Conservation (phyloP, 768 basidiomycete species). For the Podaxis sp. region DNA sequence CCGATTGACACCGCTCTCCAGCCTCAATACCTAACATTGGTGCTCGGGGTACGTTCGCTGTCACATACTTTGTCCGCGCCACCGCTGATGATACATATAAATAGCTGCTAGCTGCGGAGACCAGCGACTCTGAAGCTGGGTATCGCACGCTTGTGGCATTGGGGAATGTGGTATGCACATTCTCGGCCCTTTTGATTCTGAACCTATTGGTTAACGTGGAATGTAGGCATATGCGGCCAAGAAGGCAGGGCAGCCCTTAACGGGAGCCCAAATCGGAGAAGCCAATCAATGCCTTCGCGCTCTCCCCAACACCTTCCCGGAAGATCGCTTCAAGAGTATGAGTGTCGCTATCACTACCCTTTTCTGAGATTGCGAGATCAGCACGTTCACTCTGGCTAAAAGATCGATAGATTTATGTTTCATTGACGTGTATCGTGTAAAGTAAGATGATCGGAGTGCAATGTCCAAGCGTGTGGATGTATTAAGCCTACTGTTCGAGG, state of each 20-base stretch:
- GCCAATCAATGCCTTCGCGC: conserved; percentile 39
- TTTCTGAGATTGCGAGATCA: conserved; percentile 24
- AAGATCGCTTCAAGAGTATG: conserved; percentile 57
- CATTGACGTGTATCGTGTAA: neutral
- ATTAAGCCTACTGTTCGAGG: neutral
- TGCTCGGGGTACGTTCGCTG: conserved; percentile 42
- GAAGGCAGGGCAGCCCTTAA: conserved; percentile 32
- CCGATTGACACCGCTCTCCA: conserved; percentile 40
- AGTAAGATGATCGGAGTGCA: neutral
- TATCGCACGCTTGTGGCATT: conserved; percentile 74
- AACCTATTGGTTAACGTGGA: neutral
- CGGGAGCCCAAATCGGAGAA: conserved; percentile 38
- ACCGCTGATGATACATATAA: neutral
- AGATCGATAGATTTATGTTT: neutral
- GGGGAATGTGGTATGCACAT: conserved; percentile 62
- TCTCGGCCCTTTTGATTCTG: neutral
- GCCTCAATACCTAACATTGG: conserved; percentile 42
- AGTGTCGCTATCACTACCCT: conserved; percentile 47
- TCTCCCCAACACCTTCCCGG: conserved; percentile 50
- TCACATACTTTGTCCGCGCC: neutral
- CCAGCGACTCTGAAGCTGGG: conserved; percentile 61
- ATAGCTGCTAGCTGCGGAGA: conserved; percentile 51
- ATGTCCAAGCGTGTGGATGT: too few species aligned
- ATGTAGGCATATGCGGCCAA: conserved; percentile 51
- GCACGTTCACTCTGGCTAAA: neutral